A percentile compares a stretch with the other conserved stretches of the same genome.
These are phyloP conservation scores for Pyrenula massariospora DNA, from an alignment of 495 filamentous ascomycete genomes.

Conservation along the genomic window DNA sequence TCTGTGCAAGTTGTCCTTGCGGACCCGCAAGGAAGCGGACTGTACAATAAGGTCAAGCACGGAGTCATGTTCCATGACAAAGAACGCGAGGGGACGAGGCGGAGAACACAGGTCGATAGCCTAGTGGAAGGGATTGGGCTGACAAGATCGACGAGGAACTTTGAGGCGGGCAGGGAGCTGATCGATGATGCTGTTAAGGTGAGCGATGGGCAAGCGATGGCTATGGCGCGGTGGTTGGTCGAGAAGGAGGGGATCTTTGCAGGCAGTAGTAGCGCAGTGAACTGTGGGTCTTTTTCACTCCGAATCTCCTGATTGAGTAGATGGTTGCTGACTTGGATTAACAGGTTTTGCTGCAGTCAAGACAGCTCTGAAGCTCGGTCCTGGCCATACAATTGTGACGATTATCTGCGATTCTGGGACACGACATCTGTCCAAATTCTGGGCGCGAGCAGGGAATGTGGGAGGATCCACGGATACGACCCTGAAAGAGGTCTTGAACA, in stretches of 20 bases:
- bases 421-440: slow-evolving; percentile 89
- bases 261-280: slow-evolving; percentile 89
- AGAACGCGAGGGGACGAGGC: slow-evolving; percentile 80
- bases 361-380: slow-evolving; percentile 61
- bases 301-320: neutral
- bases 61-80: slow-evolving; percentile 91
- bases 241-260: slow-evolving; percentile 94
- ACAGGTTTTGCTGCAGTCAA: slow-evolving; percentile 71
- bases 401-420: slow-evolving; percentile 86
- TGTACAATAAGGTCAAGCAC: slow-evolving; percentile 81
- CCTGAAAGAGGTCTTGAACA: slow-evolving; percentile 40
- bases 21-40: slow-evolving; percentile 85
- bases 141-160: slow-evolving; percentile 83
- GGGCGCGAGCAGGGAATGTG: slow-evolving; percentile 66
- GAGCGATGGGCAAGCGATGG: slow-evolving; percentile 79
- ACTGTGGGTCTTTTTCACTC: too few relatives aligned
- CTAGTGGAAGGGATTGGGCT: slow-evolving; percentile 95
- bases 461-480: slow-evolving; percentile 42
- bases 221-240: slow-evolving; percentile 90
- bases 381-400: slow-evolving; percentile 76
- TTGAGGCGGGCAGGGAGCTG: slow-evolving; percentile 71
- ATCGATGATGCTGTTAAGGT: slow-evolving; percentile 87
- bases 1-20: slow-evolving; percentile 68
- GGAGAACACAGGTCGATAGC: slow-evolving; percentile 84
- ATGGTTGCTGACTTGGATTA: neutral